These are phyloP conservation scores for Nasturtium officinale DNA, from an alignment of 345 rosid genomes.

Conservation along the genomic window DNA sequence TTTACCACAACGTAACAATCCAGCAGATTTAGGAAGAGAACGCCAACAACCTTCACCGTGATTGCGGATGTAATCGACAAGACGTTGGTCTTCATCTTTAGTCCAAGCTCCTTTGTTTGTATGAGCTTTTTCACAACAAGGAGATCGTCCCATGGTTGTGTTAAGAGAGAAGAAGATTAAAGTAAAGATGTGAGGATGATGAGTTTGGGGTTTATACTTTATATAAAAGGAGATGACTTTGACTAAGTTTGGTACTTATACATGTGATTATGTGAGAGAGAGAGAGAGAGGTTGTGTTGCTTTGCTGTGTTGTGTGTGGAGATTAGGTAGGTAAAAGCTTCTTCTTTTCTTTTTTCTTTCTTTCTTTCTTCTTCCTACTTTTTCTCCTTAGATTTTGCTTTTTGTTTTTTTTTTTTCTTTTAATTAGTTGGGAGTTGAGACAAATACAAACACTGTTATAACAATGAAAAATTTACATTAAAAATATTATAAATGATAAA, in stretches of 20 bases:
- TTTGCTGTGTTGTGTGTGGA: slow-evolving; percentile 40
- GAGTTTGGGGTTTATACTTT: slow-evolving; percentile 15
- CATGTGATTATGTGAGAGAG: slow-evolving; percentile 52
- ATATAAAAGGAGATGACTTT: slow-evolving; percentile 25
- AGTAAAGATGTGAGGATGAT: slow-evolving; percentile 6
- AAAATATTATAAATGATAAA: too few species aligned
- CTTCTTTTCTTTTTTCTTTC: slow-evolving; percentile 18
- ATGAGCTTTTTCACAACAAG: slow-evolving; percentile 87
- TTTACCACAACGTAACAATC: slow-evolving; percentile 42
- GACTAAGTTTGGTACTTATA: slow-evolving; percentile 40
- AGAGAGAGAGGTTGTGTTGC: slow-evolving; percentile 24
- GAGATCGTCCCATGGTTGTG: slow-evolving; percentile 77
- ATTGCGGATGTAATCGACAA: slow-evolving; percentile 64
- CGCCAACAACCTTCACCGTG: slow-evolving; percentile 97
- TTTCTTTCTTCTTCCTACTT: neutral
- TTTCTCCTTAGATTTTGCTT: slow-evolving; percentile 39
- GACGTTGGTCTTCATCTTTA: slow-evolving; percentile 85
- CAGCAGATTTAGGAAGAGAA: slow-evolving; percentile 86
- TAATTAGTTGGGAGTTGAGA: slow-evolving; percentile 15
- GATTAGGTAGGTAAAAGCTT: slow-evolving; percentile 59
- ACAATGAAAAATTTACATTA: too few species aligned
- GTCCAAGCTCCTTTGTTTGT: slow-evolving; percentile 96
- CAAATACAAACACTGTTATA: neutral
- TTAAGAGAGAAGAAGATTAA: slow-evolving; percentile 38
- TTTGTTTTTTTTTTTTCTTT: neutral